Base-by-base conservation (phyloP, 768 basidiomycete species). In the Hortiboletus campestris region DNA sequence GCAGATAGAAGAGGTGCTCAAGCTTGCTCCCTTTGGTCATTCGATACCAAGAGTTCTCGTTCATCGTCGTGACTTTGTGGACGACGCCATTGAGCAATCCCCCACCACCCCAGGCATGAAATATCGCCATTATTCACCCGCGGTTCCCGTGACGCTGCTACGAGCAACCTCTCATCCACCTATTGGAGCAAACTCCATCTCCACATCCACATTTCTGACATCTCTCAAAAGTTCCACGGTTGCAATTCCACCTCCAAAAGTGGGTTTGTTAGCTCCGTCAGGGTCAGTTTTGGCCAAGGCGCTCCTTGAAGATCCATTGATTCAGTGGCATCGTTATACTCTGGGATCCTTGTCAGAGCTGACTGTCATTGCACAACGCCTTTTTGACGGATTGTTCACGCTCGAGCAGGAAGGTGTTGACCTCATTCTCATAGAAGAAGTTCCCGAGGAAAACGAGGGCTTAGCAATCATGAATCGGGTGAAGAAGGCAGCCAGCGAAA, bases 81-180 rank as follows among this genome's bases (percentile, higher is more conserved):
- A 90, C 64, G 76, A 82, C 38, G 71, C 70, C n/a, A 76, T 89
- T 54, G 91, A 93, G 68, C 76, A 78, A 38, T 82, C 85, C 0
- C 97, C 97, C 10, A 94, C 93, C 9, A 98, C 97, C 0, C 97
- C 97, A 2, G 97, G 97, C 32, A 97, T 98, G 95, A 99, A 99
- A 74, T 99, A 99, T 71, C 84, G 88, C 48, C 97, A 99, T 74
- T 99, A 99, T 70, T 89, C 95, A 22, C 97, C 97, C 2, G 76
- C 86, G 1, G 86, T 94, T 5, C 93, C 94, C 2, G 91, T 98
- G 31, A 83, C 82, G 20, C 80, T 98, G 7, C 75, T 94, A 38
- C 78, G 81, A 58, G 83, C 84, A 4, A 62, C 72, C 6, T 73
- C 79, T n/a, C 57, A 64, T 41, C 77, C 80, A 25, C 78, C 82